phyloP scores from a whole-genome alignment of 495 filamentous ascomycete species.

The Penicillium canescens region DNA sequence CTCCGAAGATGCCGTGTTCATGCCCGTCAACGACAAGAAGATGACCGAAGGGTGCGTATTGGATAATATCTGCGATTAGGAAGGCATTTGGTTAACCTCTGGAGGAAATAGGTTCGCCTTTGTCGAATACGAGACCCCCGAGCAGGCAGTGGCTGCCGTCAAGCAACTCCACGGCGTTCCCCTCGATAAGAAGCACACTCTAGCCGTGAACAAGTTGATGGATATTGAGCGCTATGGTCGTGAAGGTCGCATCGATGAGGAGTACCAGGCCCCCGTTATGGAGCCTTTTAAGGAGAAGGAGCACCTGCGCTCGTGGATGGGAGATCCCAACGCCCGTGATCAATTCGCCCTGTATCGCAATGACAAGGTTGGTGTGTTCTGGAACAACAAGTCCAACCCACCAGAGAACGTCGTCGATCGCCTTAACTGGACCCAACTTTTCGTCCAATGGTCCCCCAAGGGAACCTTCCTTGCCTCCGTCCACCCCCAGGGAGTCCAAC shows the following conservation, averaged over 20 bases:
- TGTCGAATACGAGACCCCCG: slow-evolving; percentile 91
- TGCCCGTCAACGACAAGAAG: slow-evolving; percentile 83
- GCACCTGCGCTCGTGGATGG: slow-evolving; percentile 90
- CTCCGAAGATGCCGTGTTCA: slow-evolving; percentile 83
- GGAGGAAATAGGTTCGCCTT: slow-evolving; percentile 72
- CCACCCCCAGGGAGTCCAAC: slow-evolving; percentile 90
- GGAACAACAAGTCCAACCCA: slow-evolving; percentile 92
- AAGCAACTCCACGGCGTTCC: slow-evolving; percentile 79
- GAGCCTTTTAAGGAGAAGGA: slow-evolving; percentile 87
- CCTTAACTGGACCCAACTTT: slow-evolving; percentile 93
- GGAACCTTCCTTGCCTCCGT: slow-evolving; percentile 94
- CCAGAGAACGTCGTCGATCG: slow-evolving; percentile 90
- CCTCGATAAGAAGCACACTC: slow-evolving; percentile 93
- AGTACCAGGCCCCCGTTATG: slow-evolving; percentile 75
- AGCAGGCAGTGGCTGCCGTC: slow-evolving; percentile 84
- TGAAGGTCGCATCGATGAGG: slow-evolving; percentile 88
- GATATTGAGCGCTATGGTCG: slow-evolving; percentile 95
- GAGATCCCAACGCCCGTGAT: slow-evolving; percentile 82
- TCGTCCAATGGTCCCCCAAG: slow-evolving; percentile 95
- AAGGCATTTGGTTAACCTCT: slow-evolving; percentile 3
- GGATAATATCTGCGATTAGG: slow-evolving; percentile 13
- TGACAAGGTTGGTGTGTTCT: slow-evolving; percentile 91
- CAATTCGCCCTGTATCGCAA: slow-evolving; percentile 90
- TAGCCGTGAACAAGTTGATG: slow-evolving; percentile 95
- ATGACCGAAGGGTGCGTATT: slow-evolving; percentile 76